Conservation (phyloP, 768 basidiomycete species). For the Pleurotus salmoneostramineus region DNA sequence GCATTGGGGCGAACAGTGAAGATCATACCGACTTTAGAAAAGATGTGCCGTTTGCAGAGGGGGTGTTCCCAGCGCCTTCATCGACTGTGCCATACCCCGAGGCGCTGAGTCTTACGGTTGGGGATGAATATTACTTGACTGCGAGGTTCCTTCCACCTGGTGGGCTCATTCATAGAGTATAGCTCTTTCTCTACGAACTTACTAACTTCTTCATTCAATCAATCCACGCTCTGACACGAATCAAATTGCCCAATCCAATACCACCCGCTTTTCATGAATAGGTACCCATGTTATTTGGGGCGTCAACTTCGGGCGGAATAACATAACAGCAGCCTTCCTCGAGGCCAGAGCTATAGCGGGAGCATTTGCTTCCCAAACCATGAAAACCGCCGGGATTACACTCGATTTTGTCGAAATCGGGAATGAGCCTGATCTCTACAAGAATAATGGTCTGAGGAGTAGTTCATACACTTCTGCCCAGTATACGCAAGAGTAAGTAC, state of each 20-base stretch:
- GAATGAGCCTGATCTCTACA: constrained; percentile 58
- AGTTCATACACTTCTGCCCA: constrained; percentile 34
- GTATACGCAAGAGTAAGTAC: constrained; percentile 47
- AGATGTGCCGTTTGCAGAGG: constrained; percentile 38
- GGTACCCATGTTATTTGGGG: constrained; percentile 54
- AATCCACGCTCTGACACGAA: too few relatives aligned
- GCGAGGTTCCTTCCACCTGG: constrained; percentile 49
- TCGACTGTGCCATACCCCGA: constrained; percentile 61
- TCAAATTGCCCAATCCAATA: too few relatives aligned
- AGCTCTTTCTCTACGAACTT: too few relatives aligned
- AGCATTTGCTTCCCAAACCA: constrained; percentile 39
- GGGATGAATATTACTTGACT: constrained; percentile 51
- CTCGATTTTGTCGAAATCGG: constrained; percentile 61
- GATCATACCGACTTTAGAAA: constrained; percentile 57
- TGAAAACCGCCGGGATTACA: constrained; percentile 35
- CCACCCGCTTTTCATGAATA: not conserved
- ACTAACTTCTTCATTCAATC: too few relatives aligned
- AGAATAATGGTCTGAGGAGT: constrained; percentile 35
- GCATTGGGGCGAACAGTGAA: constrained; percentile 56
- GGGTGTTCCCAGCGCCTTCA: constrained; percentile 44
- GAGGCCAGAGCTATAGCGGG: constrained; percentile 43
- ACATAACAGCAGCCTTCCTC: constrained; percentile 45
- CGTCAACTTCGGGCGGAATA: constrained; percentile 55
- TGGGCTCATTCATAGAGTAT: too few relatives aligned
- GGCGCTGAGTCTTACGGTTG: constrained; percentile 55